Percentiles rank a stretch among this genome's conserved stretches.
Evolutionary conservation across 495 filamentous ascomycete genomes (phyloP).

Genomic region (Bacidia gigantensis): DNA sequence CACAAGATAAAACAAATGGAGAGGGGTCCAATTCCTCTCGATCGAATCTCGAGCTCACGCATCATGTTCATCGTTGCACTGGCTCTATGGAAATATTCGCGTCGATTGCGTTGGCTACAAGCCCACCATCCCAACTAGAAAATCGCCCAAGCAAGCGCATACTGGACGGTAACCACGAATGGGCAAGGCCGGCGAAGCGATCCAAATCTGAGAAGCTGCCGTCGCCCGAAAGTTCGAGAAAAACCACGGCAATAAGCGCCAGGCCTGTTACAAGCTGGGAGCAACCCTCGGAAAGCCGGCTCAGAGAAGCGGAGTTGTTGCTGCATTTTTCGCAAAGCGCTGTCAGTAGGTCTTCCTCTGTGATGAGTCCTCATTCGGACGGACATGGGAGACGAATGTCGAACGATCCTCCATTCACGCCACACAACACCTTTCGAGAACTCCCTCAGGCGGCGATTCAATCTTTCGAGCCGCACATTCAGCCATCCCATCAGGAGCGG

Average conservation of each 20-base stretch:
- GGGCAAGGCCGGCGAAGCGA: slow-evolving; percentile 41
- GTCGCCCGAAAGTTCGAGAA: slow-evolving; percentile 31
- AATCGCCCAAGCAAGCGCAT: slow-evolving; percentile 1
- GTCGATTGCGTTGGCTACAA: slow-evolving; percentile 40
- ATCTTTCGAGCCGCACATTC: background rate
- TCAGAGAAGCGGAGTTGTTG: slow-evolving; percentile 40
- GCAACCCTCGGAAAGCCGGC: slow-evolving; percentile 31
- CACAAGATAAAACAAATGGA: background rate
- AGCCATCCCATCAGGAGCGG: background rate
- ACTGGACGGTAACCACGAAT: background rate
- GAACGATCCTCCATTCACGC: background rate
- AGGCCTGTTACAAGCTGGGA: slow-evolving; percentile 33
- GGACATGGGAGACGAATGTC: background rate
- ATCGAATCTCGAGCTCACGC: background rate
- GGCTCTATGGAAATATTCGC: slow-evolving; percentile 39
- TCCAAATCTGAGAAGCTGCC: slow-evolving; percentile 42
- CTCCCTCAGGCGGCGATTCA: background rate
- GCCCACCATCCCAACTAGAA: background rate
- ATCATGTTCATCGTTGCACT: background rate
- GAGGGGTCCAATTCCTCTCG: background rate
- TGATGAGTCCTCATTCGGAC: background rate
- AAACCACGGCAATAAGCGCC: slow-evolving; percentile 12
- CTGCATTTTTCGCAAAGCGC: slow-evolving; percentile 19
- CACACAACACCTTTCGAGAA: background rate
- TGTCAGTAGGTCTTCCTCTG: background rate